Base-by-base conservation (phyloP, 2,329 filamentous ascomycete species). In the Tolypocladium sp. region DNA sequence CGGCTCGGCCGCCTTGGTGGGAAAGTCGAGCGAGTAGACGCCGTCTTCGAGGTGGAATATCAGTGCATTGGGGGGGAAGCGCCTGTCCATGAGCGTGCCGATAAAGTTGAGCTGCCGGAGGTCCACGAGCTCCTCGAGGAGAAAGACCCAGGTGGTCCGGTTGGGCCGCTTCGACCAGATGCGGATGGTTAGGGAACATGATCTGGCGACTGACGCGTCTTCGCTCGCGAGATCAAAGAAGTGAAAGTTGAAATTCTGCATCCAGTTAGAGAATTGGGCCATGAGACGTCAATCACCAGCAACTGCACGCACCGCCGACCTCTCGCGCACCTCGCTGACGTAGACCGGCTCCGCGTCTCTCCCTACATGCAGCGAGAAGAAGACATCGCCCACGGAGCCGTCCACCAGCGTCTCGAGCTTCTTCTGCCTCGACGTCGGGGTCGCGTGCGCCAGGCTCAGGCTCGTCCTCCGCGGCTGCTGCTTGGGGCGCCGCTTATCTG, bases 31-130 rank as follows among this genome's bases (percentile, higher is more conserved):
- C 17, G 89, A 90, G 75, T 97, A 96, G 55, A 96, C 82, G 35
- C 92, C 92, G 70, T 97, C 92, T 8, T 85, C 79, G 60, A 97
- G 87, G 70, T 96, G 90, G 66, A 96, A 91, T 0, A 97, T 75
- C 30, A 97, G 79, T 60, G 89, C 91, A 67, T 97, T 97, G 8
- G 84, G 80, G 0, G 92, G 91, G 54, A 95, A 85, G 4, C 86
- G 84, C 41, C 90, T 85, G 63, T 88, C 79, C 27, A 80, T 81
- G 40, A 95, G 83, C 13, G 72, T 88, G 5, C 89, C 90, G 60
- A 97, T 82, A 70, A 90, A 96, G 65, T 92, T 89, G 57, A 97
- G 77, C 0, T 82, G 82, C 51, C 85, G 82, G 54, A 97, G 74
- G 65, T 91, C 85, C 57, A 95, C 75, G 8, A 82, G 76, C 61